Evolutionary conservation across 371 early-diverging fungal genomes (phyloP).

Genomic region (Sporodiniella umbellata): DNA sequence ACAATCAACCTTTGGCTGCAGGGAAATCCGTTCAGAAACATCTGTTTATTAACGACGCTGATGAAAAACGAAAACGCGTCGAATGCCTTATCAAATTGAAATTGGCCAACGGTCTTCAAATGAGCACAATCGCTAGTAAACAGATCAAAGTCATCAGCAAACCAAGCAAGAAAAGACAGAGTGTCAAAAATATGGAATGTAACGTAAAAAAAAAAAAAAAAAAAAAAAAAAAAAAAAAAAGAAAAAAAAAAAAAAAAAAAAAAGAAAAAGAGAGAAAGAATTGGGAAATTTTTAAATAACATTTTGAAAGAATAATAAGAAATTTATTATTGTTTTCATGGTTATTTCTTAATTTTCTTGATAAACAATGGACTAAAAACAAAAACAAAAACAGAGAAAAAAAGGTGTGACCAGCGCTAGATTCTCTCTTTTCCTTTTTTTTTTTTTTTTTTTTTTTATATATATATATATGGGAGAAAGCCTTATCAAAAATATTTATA

Average conservation of each 20-base stretch:
- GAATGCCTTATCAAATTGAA: conserved; percentile 59
- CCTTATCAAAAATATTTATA: conserved; percentile 48
- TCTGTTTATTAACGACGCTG: conserved; percentile 70
- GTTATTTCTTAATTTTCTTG: too few species aligned
- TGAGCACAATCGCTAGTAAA: conserved; percentile 60
- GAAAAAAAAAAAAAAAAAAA: too few species aligned
- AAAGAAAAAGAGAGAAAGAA: too few species aligned
- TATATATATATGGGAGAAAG: too few species aligned
- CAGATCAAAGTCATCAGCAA: conserved; percentile 76
- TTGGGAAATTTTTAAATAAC: too few species aligned
- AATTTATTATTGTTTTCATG: too few species aligned
- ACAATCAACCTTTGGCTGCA: conserved; percentile 24
- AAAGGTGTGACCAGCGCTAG: too few species aligned
- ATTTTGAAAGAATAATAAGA: too few species aligned
- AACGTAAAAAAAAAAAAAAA: not conserved
- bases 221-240: too few species aligned
- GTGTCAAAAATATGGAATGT: conserved; percentile 70
- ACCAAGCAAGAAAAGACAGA: conserved; percentile 74
- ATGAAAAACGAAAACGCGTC: conserved; percentile 69
- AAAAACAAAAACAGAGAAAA: too few species aligned
- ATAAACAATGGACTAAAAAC: too few species aligned
- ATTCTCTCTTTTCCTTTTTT: conserved; percentile 41
- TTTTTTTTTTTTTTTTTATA: conserved; percentile 62
- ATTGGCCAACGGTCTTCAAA: conserved; percentile 49
- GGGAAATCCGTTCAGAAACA: conserved; percentile 72